These are phyloP conservation scores for Chalciporus sp. DNA, from an alignment of 1,284 basidiomycete genomes.

Conservation along the genomic window DNA sequence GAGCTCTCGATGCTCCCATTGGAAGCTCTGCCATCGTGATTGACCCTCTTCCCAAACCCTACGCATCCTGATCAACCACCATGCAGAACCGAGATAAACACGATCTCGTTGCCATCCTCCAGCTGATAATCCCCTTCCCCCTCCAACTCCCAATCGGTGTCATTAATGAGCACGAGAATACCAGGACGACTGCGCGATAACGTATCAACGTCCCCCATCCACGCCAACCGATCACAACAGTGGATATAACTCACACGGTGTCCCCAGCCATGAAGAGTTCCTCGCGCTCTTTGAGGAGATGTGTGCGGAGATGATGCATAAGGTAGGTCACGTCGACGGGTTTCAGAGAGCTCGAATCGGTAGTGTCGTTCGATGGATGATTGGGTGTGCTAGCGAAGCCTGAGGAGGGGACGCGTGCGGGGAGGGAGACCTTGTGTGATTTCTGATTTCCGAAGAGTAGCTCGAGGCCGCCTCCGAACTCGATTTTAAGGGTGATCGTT, in stretches of 20 bases:
- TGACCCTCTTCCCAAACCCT: neutral
- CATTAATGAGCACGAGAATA: conserved; percentile 93
- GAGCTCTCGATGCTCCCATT: neutral
- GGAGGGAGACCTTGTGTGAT: conserved; percentile 63
- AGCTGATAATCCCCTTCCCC: conserved; percentile 89
- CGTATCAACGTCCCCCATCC: neutral
- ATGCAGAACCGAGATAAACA: conserved; percentile 96
- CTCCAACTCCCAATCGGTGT: conserved; percentile 98
- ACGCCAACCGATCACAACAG: neutral
- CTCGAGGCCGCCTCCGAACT: conserved; percentile 83
- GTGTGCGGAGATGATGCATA: conserved; percentile 78
- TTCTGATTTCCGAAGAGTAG: conserved; percentile 75
- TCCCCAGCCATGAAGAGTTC: conserved; percentile 90
- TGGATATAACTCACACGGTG: conserved; percentile 64
- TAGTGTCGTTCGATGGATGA: neutral
- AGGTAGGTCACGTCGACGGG: conserved; percentile 74
- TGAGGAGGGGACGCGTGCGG: conserved; percentile 41
- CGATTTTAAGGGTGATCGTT: conserved; percentile 51
- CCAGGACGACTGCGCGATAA: conserved; percentile 79
- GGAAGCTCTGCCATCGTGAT: neutral
- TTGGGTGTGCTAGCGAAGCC: neutral
- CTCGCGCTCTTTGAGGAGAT: conserved; percentile 81
- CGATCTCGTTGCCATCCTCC: conserved; percentile 83
- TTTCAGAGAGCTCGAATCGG: conserved; percentile 35
- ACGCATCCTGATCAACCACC: conserved; percentile 59